Evolutionary conservation across 345 rosid genomes (phyloP).

Genomic region (Eucalyptus pauciflora): DNA sequence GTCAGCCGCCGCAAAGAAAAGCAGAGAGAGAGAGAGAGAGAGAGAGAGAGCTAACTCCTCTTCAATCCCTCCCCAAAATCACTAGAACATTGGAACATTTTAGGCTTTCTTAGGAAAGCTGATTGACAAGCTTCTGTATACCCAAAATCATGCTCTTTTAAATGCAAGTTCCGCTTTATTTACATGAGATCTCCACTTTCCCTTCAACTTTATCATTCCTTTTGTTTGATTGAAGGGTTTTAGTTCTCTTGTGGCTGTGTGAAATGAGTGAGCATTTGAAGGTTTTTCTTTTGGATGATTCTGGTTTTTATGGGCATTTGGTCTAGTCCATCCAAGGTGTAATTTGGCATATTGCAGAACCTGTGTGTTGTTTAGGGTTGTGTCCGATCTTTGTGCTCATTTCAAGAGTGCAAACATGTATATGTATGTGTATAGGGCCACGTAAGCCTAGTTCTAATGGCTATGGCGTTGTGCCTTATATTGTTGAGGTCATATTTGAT

Average conservation of each 20-base stretch:
- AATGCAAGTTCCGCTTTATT: neutral
- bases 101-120: neutral
- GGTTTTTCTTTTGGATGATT: neutral
- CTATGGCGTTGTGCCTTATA: neutral
- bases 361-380: neutral
- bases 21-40: too few species aligned
- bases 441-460: neutral
- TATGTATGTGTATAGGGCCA: neutral
- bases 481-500: neutral
- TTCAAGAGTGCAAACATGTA: neutral
- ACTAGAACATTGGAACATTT: neutral
- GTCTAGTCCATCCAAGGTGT: neutral
- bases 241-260: neutral
- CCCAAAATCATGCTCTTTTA: neutral
- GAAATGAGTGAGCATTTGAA: neutral
- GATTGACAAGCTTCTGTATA: neutral
- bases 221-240: neutral
- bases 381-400: neutral
- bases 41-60: too few species aligned
- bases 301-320: neutral
- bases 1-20: too few species aligned
- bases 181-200: neutral
- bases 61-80: too few species aligned
- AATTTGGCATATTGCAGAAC: neutral
- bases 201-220: neutral